Evolutionary conservation across 148 eudicot genomes (phyloP), one percentile per base, ranked within the genome.

Genomic region (Spergularia bocconei): DNA sequence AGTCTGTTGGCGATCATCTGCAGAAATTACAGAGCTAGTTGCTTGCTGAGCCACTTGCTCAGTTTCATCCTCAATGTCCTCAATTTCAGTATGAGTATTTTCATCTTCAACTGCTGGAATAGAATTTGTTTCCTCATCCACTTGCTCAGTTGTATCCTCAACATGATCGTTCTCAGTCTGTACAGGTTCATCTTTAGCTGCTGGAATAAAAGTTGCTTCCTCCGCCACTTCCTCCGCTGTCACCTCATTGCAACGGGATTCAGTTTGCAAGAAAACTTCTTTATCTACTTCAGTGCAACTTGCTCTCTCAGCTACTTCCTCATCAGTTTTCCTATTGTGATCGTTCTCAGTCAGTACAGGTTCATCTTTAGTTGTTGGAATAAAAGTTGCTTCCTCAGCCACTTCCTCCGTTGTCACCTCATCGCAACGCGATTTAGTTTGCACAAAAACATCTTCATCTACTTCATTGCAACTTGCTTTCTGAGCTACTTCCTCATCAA

Each of bases 231-330:
- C 60, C 47, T 69, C 72, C 23, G 47, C 13, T 25, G 29, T 15
- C 59, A 69, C 60, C 61, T 69, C 72, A 53, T 15, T 68, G 38
- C 10, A 68, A 68, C 57, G 20, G n/a, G 56, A 50, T 55, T 72
- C 77, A 52, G 64, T 86, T 76, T 63, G 53, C 67, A 61, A 14
- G 63, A 69, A 74, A 21, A 17, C 85, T 54, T 72, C 76, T 78
- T 77, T 78, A 73, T 66, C 71, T 65, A 71, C 74, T 75, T 58
- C 69, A 63, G 52, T 38, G 81, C 68, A 55, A 66, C 73, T 72
- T 1, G 36, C 73, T 71, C 79, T 80, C 67, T 58, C 75, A 79
- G 77, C 61, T 79, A 54, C 85, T 77, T 78, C 83, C 50, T 62
- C 78, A 69, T 48, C 79, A 38, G 64, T 72, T 48, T 71, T 29